A percentile compares a stretch with the other conserved stretches of the same genome.
These are phyloP conservation scores for Lepidopterella palustris DNA, from an alignment of 495 filamentous ascomycete genomes.

Conservation along the genomic window DNA sequence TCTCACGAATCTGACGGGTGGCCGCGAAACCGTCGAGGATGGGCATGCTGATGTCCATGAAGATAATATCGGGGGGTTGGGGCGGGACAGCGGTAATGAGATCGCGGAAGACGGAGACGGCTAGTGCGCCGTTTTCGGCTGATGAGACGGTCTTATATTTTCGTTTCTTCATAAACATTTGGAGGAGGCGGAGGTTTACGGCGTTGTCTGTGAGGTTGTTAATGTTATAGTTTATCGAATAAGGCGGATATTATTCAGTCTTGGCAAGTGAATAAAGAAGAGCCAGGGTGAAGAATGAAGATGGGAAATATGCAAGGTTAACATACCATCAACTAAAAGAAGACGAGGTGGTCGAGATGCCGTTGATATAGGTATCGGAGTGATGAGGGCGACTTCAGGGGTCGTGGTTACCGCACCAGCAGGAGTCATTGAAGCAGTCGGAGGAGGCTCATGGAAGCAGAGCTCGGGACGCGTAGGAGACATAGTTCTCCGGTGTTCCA, in stretches of 20 bases:
- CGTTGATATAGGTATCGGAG: not conserved
- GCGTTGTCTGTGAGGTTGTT: not conserved
- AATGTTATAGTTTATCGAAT: not conserved
- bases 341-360: slow-evolving; percentile 2
- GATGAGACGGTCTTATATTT: not conserved
- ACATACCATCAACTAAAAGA: slow-evolving; percentile 5
- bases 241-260: not conserved
- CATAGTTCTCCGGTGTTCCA: slow-evolving; percentile 1
- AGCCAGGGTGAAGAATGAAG: no score
- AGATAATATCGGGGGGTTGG: slow-evolving; percentile 7
- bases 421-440: not conserved
- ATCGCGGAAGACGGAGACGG: slow-evolving; percentile 2
- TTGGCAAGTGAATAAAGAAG: no score
- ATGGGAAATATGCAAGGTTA: not conserved
- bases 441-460: not conserved
- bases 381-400: not conserved
- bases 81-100: slow-evolving; percentile 6
- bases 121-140: slow-evolving; percentile 1
- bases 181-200: slow-evolving; percentile 7
- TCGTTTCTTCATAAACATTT: slow-evolving; percentile 8
- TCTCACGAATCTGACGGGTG: slow-evolving; percentile 9
- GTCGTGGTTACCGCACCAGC: slow-evolving; percentile 1
- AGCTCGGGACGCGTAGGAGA: slow-evolving; percentile 5
- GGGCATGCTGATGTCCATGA: slow-evolving; percentile 27
- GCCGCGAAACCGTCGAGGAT: slow-evolving; percentile 17